These are phyloP conservation scores for Moniliophthora roreri DNA, from an alignment of 1,284 basidiomycete genomes.

Conservation along the genomic window DNA sequence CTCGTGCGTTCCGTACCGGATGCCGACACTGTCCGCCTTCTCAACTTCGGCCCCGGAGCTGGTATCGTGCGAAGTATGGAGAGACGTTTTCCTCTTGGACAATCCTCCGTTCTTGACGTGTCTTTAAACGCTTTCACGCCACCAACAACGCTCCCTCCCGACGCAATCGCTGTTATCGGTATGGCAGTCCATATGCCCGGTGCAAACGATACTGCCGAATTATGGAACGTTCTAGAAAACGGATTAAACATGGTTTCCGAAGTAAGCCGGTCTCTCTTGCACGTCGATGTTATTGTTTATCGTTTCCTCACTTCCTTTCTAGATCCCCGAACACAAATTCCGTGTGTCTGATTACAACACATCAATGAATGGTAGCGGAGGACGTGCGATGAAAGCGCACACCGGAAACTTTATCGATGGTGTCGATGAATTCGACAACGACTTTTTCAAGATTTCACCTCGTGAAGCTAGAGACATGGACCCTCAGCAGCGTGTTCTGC, in stretches of 20 bases:
- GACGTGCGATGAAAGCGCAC: slow-evolving; percentile 47
- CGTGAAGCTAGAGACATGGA: slow-evolving; percentile 74
- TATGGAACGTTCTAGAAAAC: slow-evolving; percentile 60
- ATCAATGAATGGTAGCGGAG: slow-evolving; percentile 18
- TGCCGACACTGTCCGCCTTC: slow-evolving; percentile 30
- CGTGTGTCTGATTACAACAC: slow-evolving; percentile 39
- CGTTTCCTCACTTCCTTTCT: too few species aligned
- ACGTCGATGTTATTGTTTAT: too few species aligned
- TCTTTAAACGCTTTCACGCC: slow-evolving; percentile 16
- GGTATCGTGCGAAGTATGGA: slow-evolving; percentile 42
- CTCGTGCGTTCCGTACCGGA: slow-evolving; percentile 26
- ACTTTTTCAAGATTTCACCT: slow-evolving; percentile 71
- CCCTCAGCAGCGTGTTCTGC: slow-evolving; percentile 68
- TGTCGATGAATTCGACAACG: slow-evolving; percentile 62
- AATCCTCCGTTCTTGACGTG: slow-evolving; percentile 29
- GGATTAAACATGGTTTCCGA: slow-evolving; percentile 58
- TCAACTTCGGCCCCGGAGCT: slow-evolving; percentile 58
- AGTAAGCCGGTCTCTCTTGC: slow-evolving; percentile 36
- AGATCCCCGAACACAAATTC: slow-evolving; percentile 67
- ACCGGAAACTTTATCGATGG: slow-evolving; percentile 65
- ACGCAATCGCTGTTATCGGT: slow-evolving; percentile 64
- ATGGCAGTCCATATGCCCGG: slow-evolving; percentile 70
- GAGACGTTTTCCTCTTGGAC: slow-evolving; percentile 28
- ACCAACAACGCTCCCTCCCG: slow-evolving; percentile 1
- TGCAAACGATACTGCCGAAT: slow-evolving; percentile 40